A percentile compares a stretch with the other conserved stretches of the same genome.
These are phyloP conservation scores for Fusarium acutatum DNA, from an alignment of 2,329 filamentous ascomycete species.

Conservation along the genomic window DNA sequence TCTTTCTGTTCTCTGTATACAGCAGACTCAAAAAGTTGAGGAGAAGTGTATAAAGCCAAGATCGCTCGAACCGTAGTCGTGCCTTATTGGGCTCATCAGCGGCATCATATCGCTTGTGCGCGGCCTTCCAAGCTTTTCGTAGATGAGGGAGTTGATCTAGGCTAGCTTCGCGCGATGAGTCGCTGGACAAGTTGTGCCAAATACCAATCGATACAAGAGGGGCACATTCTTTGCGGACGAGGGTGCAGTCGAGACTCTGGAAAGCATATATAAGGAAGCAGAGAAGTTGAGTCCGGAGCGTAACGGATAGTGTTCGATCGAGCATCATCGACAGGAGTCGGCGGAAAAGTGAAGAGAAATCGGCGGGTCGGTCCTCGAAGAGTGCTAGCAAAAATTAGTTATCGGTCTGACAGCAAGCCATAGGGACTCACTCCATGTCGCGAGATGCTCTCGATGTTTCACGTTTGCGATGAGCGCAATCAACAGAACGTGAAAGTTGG, in stretches of 20 bases:
- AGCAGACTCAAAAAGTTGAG: conserved; percentile 83
- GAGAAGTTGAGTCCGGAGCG: conserved; percentile 82
- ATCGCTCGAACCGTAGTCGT: conserved; percentile 86
- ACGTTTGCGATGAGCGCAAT: conserved; percentile 87
- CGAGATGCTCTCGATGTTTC: conserved; percentile 85
- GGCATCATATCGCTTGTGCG: conserved; percentile 85
- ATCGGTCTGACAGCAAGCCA: neutral
- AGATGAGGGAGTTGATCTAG: conserved; percentile 78
- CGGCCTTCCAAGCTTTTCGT: conserved; percentile 89
- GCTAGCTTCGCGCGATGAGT: conserved; percentile 75
- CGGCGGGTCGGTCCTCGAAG: conserved; percentile 78
- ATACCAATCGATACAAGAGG: conserved; percentile 93
- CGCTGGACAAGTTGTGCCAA: conserved; percentile 91
- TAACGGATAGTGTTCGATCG: conserved; percentile 70
- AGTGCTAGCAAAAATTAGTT: conserved; percentile 60
- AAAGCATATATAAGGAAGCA: conserved; percentile 92
- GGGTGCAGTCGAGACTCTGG: conserved; percentile 87
- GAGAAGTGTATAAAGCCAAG: conserved; percentile 89
- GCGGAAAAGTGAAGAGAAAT: conserved; percentile 90
- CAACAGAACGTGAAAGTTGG: conserved; percentile 90
- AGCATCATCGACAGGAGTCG: conserved; percentile 88
- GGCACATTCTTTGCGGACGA: conserved; percentile 95
- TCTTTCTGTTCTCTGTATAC: conserved; percentile 63
- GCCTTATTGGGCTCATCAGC: conserved; percentile 83
- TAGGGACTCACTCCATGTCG: conserved; percentile 77